A percentile compares a stretch with the other conserved stretches of the same genome.
These are phyloP conservation scores for Lodderomyces margitis DNA, from an alignment of 1,139 yeast species.

Conservation along the genomic window DNA sequence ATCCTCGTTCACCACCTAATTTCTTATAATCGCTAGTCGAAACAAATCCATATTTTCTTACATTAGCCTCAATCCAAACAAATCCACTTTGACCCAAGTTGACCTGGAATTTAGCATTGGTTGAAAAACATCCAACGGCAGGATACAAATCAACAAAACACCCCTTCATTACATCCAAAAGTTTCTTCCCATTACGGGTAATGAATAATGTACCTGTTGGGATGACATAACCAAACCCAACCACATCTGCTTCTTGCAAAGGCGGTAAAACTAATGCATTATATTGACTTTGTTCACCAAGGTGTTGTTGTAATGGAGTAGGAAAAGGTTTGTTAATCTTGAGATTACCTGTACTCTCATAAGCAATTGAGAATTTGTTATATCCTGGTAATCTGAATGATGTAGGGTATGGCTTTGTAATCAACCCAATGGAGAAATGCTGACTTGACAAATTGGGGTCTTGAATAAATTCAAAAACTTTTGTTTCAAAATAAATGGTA, in stretches of 20 bases:
- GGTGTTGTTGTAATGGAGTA: conserved; percentile 47
- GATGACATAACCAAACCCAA: conserved; percentile 87
- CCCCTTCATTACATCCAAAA: conserved; percentile 80
- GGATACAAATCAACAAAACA: conserved; percentile 82
- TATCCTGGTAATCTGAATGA: conserved; percentile 84
- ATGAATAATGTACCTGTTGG: conserved; percentile 80
- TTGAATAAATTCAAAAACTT: conserved; percentile 49
- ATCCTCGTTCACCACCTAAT: conserved; percentile 44
- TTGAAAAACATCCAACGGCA: conserved; percentile 79
- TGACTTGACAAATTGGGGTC: conserved; percentile 22
- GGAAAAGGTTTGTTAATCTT: conserved; percentile 77
- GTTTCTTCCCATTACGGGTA: conserved; percentile 85
- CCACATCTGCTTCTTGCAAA: conserved; percentile 79
- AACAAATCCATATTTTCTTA: conserved; percentile 89
- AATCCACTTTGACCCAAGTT: conserved; percentile 91
- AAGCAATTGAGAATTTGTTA: conserved; percentile 78
- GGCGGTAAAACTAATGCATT: conserved; percentile 76
- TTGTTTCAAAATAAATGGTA: conserved; percentile 69
- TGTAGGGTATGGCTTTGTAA: conserved; percentile 83
- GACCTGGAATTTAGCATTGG: conserved; percentile 70
- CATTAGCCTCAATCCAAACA: conserved; percentile 94
- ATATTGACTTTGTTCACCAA: conserved; percentile 44
- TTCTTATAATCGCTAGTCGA: conserved; percentile 50
- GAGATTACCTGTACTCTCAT: conserved; percentile 81
- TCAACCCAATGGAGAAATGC: conserved; percentile 71